Evolutionary conservation across 768 basidiomycete species (phyloP).

Genomic region (Coprinopsis sp.): DNA sequence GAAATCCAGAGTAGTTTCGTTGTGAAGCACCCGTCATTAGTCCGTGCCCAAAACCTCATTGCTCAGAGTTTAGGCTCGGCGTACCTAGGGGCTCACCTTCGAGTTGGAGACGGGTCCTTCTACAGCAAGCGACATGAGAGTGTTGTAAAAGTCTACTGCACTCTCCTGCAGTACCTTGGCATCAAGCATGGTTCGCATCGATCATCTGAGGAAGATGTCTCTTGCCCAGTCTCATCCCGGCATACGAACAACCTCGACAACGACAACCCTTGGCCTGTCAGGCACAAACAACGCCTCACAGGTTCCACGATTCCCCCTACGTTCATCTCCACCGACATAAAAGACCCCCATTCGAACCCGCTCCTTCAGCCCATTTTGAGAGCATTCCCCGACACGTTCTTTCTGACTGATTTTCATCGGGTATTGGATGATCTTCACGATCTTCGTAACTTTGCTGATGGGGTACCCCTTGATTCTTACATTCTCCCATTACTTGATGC

Average conservation of each 20-base stretch:
- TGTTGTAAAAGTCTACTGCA: constrained; percentile 50
- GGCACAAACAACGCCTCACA: neutral
- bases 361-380: constrained; percentile 18
- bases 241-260: neutral
- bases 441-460: constrained; percentile 22
- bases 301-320: constrained; percentile 15
- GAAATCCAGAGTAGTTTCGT: neutral
- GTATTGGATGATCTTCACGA: constrained; percentile 14
- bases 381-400: constrained; percentile 25
- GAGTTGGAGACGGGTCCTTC: constrained; percentile 68
- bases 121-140: constrained; percentile 35
- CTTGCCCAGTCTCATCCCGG: neutral
- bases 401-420: constrained; percentile 20
- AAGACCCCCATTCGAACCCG: constrained; percentile 20
- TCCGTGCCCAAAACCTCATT: constrained; percentile 40
- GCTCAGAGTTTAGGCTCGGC: constrained; percentile 34
- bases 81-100: constrained; percentile 64
- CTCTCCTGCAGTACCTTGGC: constrained; percentile 46
- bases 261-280: no score
- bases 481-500: constrained; percentile 67
- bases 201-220: neutral
- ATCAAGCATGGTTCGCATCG: neutral
- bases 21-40: constrained; percentile 29
- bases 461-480: constrained; percentile 17
- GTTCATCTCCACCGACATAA: constrained; percentile 22